phyloP scores from a whole-genome alignment of 2,329 filamentous ascomycete species.

The Spiromastix sp. region DNA sequence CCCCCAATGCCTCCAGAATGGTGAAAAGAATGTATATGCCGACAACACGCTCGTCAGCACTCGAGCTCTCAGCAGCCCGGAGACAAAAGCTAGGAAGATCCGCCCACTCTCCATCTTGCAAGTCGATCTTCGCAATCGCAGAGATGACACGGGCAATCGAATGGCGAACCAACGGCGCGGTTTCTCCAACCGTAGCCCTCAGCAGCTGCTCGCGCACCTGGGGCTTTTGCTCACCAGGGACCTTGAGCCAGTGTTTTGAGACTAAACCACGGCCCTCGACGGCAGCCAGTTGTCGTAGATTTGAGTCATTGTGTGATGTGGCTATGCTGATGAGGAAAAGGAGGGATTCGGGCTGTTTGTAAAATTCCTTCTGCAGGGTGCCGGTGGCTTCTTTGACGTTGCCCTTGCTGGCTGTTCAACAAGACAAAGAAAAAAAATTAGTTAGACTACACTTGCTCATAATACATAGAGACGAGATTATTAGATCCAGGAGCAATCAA shows the following conservation, averaged over 20 bases:
- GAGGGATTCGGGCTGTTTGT: constrained; percentile 73
- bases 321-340: constrained; percentile 80
- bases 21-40: constrained; percentile 90
- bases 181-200: constrained; percentile 72
- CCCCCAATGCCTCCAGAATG: constrained; percentile 77
- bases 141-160: constrained; percentile 81
- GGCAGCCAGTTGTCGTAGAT: constrained; percentile 78
- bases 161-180: constrained; percentile 66
- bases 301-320: constrained; percentile 60
- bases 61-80: constrained; percentile 64
- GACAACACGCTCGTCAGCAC: constrained; percentile 74
- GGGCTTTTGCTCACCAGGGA: constrained; percentile 65
- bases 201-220: constrained; percentile 74
- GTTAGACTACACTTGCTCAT: constrained; percentile 3
- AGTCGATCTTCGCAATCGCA: constrained; percentile 73
- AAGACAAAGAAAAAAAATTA: constrained; percentile 12
- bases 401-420: constrained; percentile 64
- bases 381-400: constrained; percentile 83
- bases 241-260: constrained; percentile 71
- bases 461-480: constrained; percentile 4
- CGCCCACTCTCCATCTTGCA: constrained; percentile 75
- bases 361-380: constrained; percentile 87
- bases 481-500: constrained; percentile 3
- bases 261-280: constrained; percentile 81
- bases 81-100: constrained; percentile 72